Base-by-base conservation (phyloP, 2,329 filamentous ascomycete species). In the Ilyonectria mors-panacis region DNA sequence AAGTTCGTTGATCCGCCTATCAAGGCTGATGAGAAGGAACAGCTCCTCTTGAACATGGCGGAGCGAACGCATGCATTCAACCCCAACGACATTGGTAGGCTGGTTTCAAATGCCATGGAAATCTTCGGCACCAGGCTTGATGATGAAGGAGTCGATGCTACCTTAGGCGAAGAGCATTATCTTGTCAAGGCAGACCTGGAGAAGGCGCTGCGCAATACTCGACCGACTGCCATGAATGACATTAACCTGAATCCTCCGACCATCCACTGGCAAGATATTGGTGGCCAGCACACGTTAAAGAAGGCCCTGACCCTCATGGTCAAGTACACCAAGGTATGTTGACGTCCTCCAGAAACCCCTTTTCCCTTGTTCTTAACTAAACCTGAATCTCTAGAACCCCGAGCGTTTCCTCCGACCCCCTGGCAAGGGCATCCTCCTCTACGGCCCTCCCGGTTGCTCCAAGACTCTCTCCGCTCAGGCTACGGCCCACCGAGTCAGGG, bases 391-490 rank as follows among this genome's bases (percentile, higher is more conserved):
- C 26, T 15, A 75, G 76, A 69, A 77, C 59, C 78, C 79, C 5
- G 80, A 81, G 28, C 74, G 78, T 59, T 78, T 83, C 65, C 82
- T 86, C 55, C 82, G 80, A 26, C 86, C 87, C 35, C 90, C 91
- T 0, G 91, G 92, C 63, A 97, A 95, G 77, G 94, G 95, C 0
- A 89, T 97, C 17, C 86, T 98, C 7, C 87, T 98, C 3, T 98
- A 97, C 79, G 95, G 95, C 0, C 95, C 95, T 0, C 95, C 95
- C 0, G 95, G 95, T 4, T 98, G 95, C 81, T 97, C 94, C 70
- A 98, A 98, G 82, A 98, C 95, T 0, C 89, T 98, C 78, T 94
- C 91, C 0, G 95, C 95, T 0, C 94, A 97, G 78, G 95, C 95
- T 30, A 89, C 97, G 73, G 95, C 95, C 95, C 17, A 97, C 94